Evolutionary conservation across 169 alveolate genomes (phyloP).

Genomic region (Cyclospora cayetanensis): DNA sequence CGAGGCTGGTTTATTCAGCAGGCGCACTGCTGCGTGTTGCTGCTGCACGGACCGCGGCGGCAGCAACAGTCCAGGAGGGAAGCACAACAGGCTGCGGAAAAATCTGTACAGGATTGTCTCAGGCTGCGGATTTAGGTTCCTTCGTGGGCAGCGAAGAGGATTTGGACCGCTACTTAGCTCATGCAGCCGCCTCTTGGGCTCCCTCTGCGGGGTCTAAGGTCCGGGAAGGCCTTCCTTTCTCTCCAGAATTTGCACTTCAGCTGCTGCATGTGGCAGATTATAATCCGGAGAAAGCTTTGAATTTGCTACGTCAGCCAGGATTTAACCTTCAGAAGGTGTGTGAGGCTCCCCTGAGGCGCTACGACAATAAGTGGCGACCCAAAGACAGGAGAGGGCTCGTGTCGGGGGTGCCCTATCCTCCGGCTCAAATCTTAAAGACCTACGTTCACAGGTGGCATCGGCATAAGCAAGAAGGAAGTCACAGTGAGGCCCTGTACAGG

Average conservation of each 20-base stretch:
- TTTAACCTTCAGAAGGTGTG: constrained; percentile 80
- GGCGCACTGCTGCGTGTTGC: constrained; percentile 79
- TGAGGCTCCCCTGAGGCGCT: constrained; percentile 84
- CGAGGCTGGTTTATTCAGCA: constrained; percentile 85
- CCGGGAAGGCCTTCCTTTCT: constrained; percentile 84
- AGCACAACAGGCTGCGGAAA: not conserved
- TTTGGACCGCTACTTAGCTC: constrained; percentile 80
- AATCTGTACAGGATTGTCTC: constrained; percentile 75
- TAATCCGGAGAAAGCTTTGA: constrained; percentile 84
- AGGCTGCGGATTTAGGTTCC: constrained; percentile 76
- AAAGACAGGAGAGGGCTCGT: constrained; percentile 84
- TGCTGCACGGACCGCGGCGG: constrained; percentile 7
- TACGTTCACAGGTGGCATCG: no score
- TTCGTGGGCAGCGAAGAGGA: constrained; percentile 82
- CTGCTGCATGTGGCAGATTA: constrained; percentile 86
- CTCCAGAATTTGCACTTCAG: constrained; percentile 88
- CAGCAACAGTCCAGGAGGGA: not conserved
- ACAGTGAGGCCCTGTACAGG: no score
- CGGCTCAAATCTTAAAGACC: no score
- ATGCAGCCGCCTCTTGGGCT: constrained; percentile 84
- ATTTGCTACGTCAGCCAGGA: constrained; percentile 81
- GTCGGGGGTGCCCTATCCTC: constrained; percentile 69
- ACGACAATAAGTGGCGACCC: constrained; percentile 88
- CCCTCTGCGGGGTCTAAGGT: constrained; percentile 76
- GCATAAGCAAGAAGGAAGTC: no score